Base-by-base conservation (phyloP, 345 rosid genomes). In the Xanthoceras sorbifolium region DNA sequence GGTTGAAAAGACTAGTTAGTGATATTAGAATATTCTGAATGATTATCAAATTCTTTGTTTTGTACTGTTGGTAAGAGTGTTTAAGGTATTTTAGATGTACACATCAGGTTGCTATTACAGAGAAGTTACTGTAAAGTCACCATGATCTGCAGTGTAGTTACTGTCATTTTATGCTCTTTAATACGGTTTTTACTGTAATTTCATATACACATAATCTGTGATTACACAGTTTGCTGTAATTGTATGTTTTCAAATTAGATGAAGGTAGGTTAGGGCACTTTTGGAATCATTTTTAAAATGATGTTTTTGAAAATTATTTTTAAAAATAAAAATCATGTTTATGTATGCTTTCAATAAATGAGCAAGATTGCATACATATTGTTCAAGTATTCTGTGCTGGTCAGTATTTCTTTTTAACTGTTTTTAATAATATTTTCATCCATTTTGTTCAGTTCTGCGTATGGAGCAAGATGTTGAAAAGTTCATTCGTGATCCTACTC, bases 381-480 rank as follows among this genome's bases (percentile, higher is more conserved):
- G 18, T 12, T 23, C 1, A n/a, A 10, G 23, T 79, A 55, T 1
- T 46, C 20, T 71, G 12, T 63, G 28, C 46, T 28, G 63, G 23
- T 20, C 31, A 5, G 12, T 59, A 23, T 74, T 28, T 0, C 28
- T 18, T 50, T 46, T 54, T 67, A 14, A 23, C 12, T 76, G 34
- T 23, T 10, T n/a, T 18, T 1, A 57, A 48, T 20, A 59, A 54
- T 8, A 1, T 18, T 46, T 26, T 57, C 6, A 40, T 79, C 12
- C 62, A 50, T 79, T 54, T 63, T 73, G 12, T 74, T 80, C 82
- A 92, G 97, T 92, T 83, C 79, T 92, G 72, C 85, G 97, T 60
- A 89, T 92, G 90, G 97, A 92, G 82, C 97, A 92, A 85, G 97
- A 90, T 64, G 76, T 92, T 71, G 91, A 90, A 76, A 92, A 87